Conservation (phyloP, 441 rosid species). For the Dalechampia spathulata region DNA sequence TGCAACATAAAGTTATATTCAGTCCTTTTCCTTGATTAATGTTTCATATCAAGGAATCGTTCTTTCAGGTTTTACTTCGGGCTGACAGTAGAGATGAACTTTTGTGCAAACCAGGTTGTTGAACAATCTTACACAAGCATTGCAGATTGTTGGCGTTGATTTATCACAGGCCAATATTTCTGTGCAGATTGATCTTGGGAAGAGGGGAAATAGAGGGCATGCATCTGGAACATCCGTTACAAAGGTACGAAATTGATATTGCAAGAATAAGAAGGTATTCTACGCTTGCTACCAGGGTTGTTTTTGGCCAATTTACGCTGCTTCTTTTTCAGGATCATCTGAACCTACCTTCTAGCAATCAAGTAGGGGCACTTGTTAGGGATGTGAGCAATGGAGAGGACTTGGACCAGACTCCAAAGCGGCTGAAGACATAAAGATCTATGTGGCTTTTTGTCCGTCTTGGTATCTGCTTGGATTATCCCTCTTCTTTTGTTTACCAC, state of each 20-base stretch:
- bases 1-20: not conserved
- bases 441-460: too few species aligned
- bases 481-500: too few species aligned
- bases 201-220: slow-evolving; percentile 23
- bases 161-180: slow-evolving; percentile 71
- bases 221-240: slow-evolving; percentile 28
- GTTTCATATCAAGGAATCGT: too few species aligned
- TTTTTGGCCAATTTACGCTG: not conserved
- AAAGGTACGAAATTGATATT: slow-evolving; percentile 34
- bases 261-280: not conserved
- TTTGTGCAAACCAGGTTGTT: slow-evolving; percentile 47
- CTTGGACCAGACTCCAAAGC: slow-evolving; percentile 38
- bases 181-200: slow-evolving; percentile 72
- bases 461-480: too few species aligned
- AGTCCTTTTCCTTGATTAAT: not conserved
- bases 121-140: slow-evolving; percentile 60
- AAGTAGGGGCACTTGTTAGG: slow-evolving; percentile 27
- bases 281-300: not conserved
- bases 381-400: slow-evolving; percentile 26
- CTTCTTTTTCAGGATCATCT: slow-evolving; percentile 30
- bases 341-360: slow-evolving; percentile 22
- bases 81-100: slow-evolving; percentile 1
- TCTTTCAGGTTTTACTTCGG: too few species aligned
- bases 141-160: slow-evolving; percentile 82
- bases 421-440: slow-evolving; percentile 38